Base-by-base conservation (phyloP, 352 stramenopile genomes). In the Globisporangium barbulae region DNA sequence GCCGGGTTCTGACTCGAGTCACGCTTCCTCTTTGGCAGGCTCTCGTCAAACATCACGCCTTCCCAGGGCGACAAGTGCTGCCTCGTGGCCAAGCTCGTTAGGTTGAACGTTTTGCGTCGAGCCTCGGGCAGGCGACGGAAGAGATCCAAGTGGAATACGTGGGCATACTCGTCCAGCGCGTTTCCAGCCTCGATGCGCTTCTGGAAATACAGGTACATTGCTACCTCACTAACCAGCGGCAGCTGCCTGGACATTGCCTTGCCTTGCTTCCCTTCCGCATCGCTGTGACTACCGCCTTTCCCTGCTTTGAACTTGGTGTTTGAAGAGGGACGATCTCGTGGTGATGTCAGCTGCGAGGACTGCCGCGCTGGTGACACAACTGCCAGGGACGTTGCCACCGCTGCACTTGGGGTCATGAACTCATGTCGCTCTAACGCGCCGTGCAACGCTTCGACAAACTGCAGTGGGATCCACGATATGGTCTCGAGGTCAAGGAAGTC, bases 401-500 rank as follows among this genome's bases (percentile, higher is more conserved):
- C 45, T 21, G 44, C 50, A 19, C 52, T 31, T 42, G 75, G 78
- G 21, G 71, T 67, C 6, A 53, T 71, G 35, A 81, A 85, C 61
- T 80, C 78, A 12, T 70, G 75, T 19, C 63, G 53, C 57, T 81
- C 69, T 1, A 84, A 58, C 0, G 78, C 71, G 28, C 62, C 45
- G 54, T 83, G 70, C 5, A 86, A 63, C 0, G 66, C 66, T 17
- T 82, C 67, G 1, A 89, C 55, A 17, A 88, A 68, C 7, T 63
- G 67, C 8, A 72, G 52, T 3, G 80, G 78, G n/a, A 88, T 66
- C 78, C 80, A 89, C 28, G 76, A 74, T 54, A 89, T 78, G 8
- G 76, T 88, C 30, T 89, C 76, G 15, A 81, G 35, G 31, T 89
- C 78, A 4, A 89, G 56, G 59, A 86, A 88, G 47, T 89, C 80